Percentiles rank a stretch among this genome's conserved stretches.
Evolutionary conservation across 345 rosid genomes (phyloP).

Genomic region (Salix udensis): DNA sequence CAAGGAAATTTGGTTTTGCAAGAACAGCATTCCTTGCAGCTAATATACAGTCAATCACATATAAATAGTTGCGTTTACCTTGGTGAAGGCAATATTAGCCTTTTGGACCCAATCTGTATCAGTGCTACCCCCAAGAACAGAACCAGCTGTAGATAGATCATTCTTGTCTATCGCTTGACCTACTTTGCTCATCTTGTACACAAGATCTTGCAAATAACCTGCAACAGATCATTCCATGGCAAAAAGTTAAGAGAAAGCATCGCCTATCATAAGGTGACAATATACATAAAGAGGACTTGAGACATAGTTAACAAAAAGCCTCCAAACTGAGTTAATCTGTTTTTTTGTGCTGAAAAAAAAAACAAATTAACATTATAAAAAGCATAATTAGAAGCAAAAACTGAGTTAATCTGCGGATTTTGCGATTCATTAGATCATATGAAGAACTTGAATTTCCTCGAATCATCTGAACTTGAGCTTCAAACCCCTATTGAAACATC

Average conservation of each 20-base stretch:
- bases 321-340: neutral
- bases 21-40: neutral
- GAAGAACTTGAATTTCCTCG: too few relatives aligned
- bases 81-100: conserved; percentile 61
- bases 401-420: too few relatives aligned
- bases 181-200: conserved; percentile 81
- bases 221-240: conserved; percentile 24
- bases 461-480: too few relatives aligned
- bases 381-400: too few relatives aligned
- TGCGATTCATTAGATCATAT: too few relatives aligned
- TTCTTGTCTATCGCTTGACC: conserved; percentile 87
- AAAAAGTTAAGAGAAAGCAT: neutral
- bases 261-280: neutral
- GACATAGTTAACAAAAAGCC: neutral
- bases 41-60: neutral
- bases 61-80: conserved; percentile 39
- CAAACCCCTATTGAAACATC: too few relatives aligned
- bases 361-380: too few relatives aligned
- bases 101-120: conserved; percentile 73
- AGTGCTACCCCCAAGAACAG: conserved; percentile 66
- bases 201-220: conserved; percentile 88
- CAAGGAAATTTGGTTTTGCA: neutral
- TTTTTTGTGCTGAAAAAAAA: too few relatives aligned
- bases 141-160: conserved; percentile 61
- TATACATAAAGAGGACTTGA: neutral